Evolutionary conservation across 345 rosid species (phyloP).

Genomic region (Citrus glauca): DNA sequence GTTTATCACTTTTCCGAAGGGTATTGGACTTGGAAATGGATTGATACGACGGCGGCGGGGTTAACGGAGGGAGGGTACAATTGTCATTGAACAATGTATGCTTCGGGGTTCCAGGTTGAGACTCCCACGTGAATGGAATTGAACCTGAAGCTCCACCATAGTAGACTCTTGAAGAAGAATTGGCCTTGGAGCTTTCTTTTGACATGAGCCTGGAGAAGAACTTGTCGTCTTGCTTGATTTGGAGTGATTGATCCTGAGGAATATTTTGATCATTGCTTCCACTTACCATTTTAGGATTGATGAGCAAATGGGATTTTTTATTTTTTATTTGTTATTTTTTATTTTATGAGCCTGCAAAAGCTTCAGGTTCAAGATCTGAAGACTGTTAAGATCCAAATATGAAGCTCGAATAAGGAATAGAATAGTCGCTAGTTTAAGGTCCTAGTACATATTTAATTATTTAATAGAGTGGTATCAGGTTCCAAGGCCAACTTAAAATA

Average conservation of each 20-base stretch:
- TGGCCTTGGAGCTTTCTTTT: slow-evolving; percentile 52
- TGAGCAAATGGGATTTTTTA: not conserved
- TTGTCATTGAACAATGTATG: slow-evolving; percentile 21
- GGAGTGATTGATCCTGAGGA: slow-evolving; percentile 10
- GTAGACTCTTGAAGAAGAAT: slow-evolving; percentile 66
- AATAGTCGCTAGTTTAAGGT: not conserved
- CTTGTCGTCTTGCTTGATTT: slow-evolving; percentile 42
- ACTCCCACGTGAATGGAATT: slow-evolving; percentile 78
- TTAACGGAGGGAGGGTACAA: slow-evolving; percentile 37
- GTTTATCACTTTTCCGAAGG: slow-evolving; percentile 22
- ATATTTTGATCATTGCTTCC: not conserved
- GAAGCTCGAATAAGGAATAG: slow-evolving; percentile 17
- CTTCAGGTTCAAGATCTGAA: not conserved
- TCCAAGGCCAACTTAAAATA: not conserved
- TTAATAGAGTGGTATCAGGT: not conserved
- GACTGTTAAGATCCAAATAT: slow-evolving; percentile 26
- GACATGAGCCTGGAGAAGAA: slow-evolving; percentile 58
- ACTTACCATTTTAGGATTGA: slow-evolving; percentile 21
- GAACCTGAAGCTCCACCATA: slow-evolving; percentile 60
- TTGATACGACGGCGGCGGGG: slow-evolving; percentile 55
- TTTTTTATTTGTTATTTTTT: not conserved
- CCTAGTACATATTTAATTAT: not conserved
- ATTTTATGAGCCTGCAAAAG: not conserved
- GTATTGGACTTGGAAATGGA: slow-evolving; percentile 24
- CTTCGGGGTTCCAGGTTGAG: slow-evolving; percentile 86